Evolutionary conservation across 208 protist genomes (phyloP), one percentile per base, ranked within the genome.

Genomic region (Porcisia hertigi): DNA sequence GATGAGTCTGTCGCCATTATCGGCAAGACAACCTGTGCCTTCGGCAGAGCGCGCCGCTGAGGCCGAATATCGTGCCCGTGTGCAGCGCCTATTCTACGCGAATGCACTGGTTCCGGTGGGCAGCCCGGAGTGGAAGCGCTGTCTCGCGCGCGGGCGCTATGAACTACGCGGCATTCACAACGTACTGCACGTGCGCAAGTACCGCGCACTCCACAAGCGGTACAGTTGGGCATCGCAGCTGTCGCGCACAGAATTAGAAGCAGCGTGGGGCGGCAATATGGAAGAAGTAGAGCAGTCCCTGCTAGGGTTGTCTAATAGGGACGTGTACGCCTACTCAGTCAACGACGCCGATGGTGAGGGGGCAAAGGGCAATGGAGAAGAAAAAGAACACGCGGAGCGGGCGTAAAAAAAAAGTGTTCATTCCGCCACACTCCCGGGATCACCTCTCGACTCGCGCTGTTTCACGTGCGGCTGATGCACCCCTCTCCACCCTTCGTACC

Each of bases 181-280:
- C 49, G 65, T 91, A 16, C 64, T 93, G 60, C 67, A 78, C 66
- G 77, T 95, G 20, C 81, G 81, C 67, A 92, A 91, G 71, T 95
- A 88, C 55, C 88, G 91, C 30, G 88, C 86, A 6, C 85, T 95
- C 70, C 36, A 86, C 45, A 95, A 95, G 64, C 85, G 87, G 0
- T 93, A 95, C 53, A 65, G 75, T 9, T 93, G 88, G 91, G 58
- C 85, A 16, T 86, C 84, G 55, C 76, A 86, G 65, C 87, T 88
- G 34, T 84, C 78, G 39, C 49, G 63, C 8, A 75, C 73, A 1
- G 86, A 93, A 62, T 69, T 93, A 66, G 74, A 75, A 25, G 80
- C 80, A 39, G 74, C 71, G 39, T 82, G 54, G 72, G 71, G 43
- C 47, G 74, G 69, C 0, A 63, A 73, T 54, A 64, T 80, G 67